Evolutionary conservation across 768 basidiomycete genomes (phyloP), one percentile per base, ranked within the genome.

Genomic region (Boletus rubroflammeus): DNA sequence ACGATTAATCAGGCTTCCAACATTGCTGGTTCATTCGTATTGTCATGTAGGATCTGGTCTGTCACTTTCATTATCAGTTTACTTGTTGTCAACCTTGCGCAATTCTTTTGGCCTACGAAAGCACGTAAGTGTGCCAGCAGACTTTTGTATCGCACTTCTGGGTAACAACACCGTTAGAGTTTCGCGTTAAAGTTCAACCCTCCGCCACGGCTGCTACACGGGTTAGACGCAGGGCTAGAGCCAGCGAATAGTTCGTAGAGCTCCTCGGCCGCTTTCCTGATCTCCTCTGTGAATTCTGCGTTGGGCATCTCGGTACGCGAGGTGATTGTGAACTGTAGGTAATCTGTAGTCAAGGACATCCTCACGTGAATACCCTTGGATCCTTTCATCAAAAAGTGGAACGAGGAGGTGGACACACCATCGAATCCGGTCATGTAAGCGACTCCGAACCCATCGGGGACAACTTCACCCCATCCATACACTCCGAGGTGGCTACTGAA

Each of bases 381-480:
- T 4, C 11, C n/a, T 44, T 32, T 23, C 23, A 21, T 35, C 9
- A 15, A 39, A 23, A 23, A n/a, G 10, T 4, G 28, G 35, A 23
- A 39, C 10, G n/a, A 54, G 1, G 28, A 19, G 2, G 36, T 36
- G 21, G 35, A 68, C 81, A 51, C 53, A 86, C 88, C 84, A 58
- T 90, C 82, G 62, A 82, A 88, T 36, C 90, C 90, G n/a, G 94
- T 94, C 81, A 93, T 86, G 66, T 98, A 98, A 13, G 93, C 88
- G 29, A 98, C 87, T 31, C 95, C 95, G 66, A 95, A 98, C 1
- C 95, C 95, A 59, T 97, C 86, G 1, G 90, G 86, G 25, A 96
- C 92, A 42, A 98, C 90, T 79, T 93, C 90, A 46, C 95, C 95
- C 95, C 95, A 98, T 14, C 94, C 94, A 70, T 97, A 93, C 21